Evolutionary conservation across 179 eudicot genomes (phyloP).

Genomic region (Camellia oleifera): DNA sequence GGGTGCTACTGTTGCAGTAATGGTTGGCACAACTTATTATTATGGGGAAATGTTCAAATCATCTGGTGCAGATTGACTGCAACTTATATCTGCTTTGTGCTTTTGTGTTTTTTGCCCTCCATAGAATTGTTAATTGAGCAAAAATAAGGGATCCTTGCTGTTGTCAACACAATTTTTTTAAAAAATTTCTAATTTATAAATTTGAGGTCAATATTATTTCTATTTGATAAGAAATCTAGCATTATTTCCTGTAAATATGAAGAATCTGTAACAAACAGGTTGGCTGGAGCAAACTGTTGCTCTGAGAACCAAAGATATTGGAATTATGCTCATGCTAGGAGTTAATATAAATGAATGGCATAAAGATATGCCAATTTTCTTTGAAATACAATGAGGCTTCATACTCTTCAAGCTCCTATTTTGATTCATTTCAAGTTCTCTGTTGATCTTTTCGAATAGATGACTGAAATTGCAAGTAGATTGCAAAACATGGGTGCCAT

Average conservation of each 20-base stretch:
- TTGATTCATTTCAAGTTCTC: no score
- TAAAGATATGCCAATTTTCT: no score
- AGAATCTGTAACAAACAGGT: background rate
- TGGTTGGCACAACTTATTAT: conserved; percentile 79
- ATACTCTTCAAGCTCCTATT: no score
- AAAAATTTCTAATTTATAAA: background rate
- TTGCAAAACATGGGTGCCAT: no score
- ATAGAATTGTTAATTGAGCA: background rate
- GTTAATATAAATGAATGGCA: no score
- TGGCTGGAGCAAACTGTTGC: conserved; percentile 3
- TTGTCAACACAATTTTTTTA: background rate
- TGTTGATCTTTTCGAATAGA: no score
- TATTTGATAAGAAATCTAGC: background rate
- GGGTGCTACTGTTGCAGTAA: conserved; percentile 87
- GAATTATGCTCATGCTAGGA: background rate
- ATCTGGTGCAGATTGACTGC: background rate
- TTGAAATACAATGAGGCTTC: no score
- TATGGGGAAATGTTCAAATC: conserved; percentile 60
- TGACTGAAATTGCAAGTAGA: no score
- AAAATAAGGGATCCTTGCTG: background rate
- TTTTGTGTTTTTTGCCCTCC: background rate
- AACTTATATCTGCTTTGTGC: no score
- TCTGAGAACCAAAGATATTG: background rate
- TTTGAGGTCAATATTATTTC: background rate
- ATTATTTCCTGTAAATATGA: no score